Evolutionary conservation across 1,284 basidiomycete species (phyloP), one percentile per base, ranked within the genome.

Genomic region (Fomitiporia mediterranea): DNA sequence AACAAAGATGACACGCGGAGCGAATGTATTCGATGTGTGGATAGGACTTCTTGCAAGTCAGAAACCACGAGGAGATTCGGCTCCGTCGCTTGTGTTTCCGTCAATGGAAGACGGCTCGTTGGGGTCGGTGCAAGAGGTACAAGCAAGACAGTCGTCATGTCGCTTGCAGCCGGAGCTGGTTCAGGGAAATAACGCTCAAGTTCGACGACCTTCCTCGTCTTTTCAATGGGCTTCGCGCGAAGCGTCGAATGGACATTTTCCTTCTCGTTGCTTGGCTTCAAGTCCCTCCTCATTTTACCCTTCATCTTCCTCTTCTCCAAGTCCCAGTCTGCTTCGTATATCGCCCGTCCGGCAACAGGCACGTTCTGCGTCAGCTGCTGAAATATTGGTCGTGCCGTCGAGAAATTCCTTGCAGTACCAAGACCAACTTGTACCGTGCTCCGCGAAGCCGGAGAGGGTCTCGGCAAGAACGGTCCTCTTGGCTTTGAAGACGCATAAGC

Each of bases 281-380:
- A 72, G 50, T 62, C 64, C 25, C 67, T 66, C 52, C 60, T 61
- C 57, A 56, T 60, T 34, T 48, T 51, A 34, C 61, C 57, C 61
- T 68, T 70, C 64, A 67, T 61, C 67, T 79, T 73, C 54, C 69
- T 71, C 63, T 71, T 66, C 61, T 80, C 77, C 19, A 81, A 43
- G 49, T 88, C 82, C 76, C 80, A 81, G 66, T 89, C 85, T 0
- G 79, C 81, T 67, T 90, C 84, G 66, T 79, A 83, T 35, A 90
- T 71, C 0, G 88, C 80, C 34, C 88, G 79, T 8, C 77, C 80
- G 0, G 80, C 75, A 19, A 91, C 70, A 5, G 88, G 88, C 1
- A 89, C 82, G 65, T 91, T 91, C 67, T 91, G 80, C 1, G 80
- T 80, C 27, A 91, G 67, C 64, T 84, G 82, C 67, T 89, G 83